Percentiles rank a stretch among this genome's conserved stretches.
Evolutionary conservation across 1,284 basidiomycete species (phyloP).

Genomic region (Cyathus pygmaeus): DNA sequence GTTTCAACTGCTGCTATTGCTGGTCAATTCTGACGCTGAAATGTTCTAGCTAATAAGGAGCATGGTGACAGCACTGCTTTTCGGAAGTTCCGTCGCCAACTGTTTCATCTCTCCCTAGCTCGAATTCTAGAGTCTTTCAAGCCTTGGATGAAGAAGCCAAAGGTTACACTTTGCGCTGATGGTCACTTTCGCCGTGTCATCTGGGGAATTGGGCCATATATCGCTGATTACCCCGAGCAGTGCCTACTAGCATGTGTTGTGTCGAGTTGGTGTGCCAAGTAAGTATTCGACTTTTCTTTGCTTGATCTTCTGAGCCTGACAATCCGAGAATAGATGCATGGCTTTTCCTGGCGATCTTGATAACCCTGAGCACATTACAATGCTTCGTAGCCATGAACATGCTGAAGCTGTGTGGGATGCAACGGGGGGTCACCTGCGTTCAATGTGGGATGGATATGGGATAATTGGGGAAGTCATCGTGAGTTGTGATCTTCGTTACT

Average conservation of each 20-base stretch:
- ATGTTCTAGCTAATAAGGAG: constrained; percentile 5
- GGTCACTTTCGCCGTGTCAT: constrained; percentile 32
- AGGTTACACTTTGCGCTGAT: constrained; percentile 32
- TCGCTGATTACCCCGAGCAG: constrained; percentile 47
- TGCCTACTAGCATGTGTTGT: constrained; percentile 33
- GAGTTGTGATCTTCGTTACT: background rate
- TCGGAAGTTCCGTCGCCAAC: constrained; percentile 37
- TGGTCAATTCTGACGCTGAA: background rate
- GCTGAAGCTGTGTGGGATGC: constrained; percentile 9
- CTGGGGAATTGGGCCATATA: constrained; percentile 41
- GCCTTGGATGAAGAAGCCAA: constrained; percentile 36
- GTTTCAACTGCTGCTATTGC: too few relatives aligned
- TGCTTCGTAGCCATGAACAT: constrained; percentile 3
- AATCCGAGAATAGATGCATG: constrained; percentile 12
- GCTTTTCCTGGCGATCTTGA: constrained; percentile 9
- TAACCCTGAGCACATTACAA: background rate
- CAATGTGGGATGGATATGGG: constrained; percentile 12
- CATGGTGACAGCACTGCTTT: constrained; percentile 20
- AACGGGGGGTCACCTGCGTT: background rate
- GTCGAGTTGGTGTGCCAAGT: constrained; percentile 41
- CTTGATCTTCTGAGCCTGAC: background rate
- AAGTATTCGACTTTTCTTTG: constrained; percentile 4
- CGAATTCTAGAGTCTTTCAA: constrained; percentile 28
- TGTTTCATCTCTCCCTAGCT: constrained; percentile 36
- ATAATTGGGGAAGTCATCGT: constrained; percentile 8